Evolutionary conservation across 78 protist species (phyloP).

Genomic region (Dictyostelium discoideum): DNA sequence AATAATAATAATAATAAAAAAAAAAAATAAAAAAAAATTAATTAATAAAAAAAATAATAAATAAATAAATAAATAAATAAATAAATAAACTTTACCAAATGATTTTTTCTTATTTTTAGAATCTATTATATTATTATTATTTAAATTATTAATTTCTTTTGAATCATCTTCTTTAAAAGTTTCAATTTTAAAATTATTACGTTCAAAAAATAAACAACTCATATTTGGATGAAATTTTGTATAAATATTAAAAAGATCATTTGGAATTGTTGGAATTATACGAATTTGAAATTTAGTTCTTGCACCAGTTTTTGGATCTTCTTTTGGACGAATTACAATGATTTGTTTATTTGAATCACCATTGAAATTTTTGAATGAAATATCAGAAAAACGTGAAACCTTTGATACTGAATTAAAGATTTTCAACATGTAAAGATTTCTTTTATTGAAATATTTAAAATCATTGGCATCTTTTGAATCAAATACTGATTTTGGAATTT

Average conservation of each 20-base stretch:
- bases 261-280: constrained; percentile 27
- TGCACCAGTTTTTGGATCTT: constrained; percentile 63
- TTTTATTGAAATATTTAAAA: constrained; percentile 63
- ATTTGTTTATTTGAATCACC: constrained; percentile 79
- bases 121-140: neutral
- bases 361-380: constrained; percentile 2
- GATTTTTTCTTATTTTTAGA: neutral
- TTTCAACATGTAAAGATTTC: constrained; percentile 57
- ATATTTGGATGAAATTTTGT: constrained; percentile 50
- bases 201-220: constrained; percentile 22
- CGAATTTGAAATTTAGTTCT: constrained; percentile 54
- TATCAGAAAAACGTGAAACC: constrained; percentile 27
- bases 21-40: neutral
- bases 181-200: constrained; percentile 3
- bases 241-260: neutral
- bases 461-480: constrained; percentile 25
- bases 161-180: constrained; percentile 48
- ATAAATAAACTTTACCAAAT: neutral
- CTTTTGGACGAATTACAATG: constrained; percentile 38
- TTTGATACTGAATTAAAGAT: neutral
- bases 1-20: too few species aligned
- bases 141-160: neutral
- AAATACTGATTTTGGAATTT: constrained; percentile 35
- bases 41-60: too few species aligned
- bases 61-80: too few species aligned